Percentiles rank a stretch among this genome's conserved stretches.
These are phyloP conservation scores for Candida easanensis DNA, from an alignment of 805 yeast species.

Conservation along the genomic window DNA sequence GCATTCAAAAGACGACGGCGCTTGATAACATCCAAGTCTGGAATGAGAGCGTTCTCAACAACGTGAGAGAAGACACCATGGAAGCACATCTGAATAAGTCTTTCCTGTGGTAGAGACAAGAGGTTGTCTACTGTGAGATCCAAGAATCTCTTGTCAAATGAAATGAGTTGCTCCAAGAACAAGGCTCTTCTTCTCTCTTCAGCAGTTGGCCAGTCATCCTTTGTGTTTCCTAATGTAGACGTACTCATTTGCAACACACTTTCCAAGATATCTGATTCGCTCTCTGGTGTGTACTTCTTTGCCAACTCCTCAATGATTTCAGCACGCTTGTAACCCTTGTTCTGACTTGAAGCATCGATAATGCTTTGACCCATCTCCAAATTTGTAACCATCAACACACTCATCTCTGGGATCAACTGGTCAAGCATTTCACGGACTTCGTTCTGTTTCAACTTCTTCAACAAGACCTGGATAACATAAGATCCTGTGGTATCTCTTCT, in stretches of 20 bases:
- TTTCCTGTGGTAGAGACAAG: slow-evolving; percentile 56
- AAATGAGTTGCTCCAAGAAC: slow-evolving; percentile 69
- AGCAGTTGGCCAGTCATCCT: slow-evolving; percentile 89
- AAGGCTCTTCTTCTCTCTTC: slow-evolving; percentile 81
- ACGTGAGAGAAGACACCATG: slow-evolving; percentile 93
- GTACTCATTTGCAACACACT: slow-evolving; percentile 60
- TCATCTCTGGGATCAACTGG: slow-evolving; percentile 62
- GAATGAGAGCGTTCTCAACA: slow-evolving; percentile 62
- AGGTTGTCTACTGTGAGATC: slow-evolving; percentile 57
- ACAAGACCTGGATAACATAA: slow-evolving; percentile 69
- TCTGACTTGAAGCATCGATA: slow-evolving; percentile 60
- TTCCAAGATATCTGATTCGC: slow-evolving; percentile 50
- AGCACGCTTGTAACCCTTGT: slow-evolving; percentile 56
- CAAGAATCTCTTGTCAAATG: slow-evolving; percentile 61
- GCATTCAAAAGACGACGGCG: slow-evolving; percentile 70
- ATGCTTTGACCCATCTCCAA: slow-evolving; percentile 66
- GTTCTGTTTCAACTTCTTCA: slow-evolving; percentile 59
- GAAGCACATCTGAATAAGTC: slow-evolving; percentile 68
- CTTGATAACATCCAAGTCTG: slow-evolving; percentile 46
- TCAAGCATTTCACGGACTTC: slow-evolving; percentile 65
- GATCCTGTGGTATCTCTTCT: slow-evolving; percentile 83
- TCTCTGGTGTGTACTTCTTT: slow-evolving; percentile 41
- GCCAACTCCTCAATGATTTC: slow-evolving; percentile 52
- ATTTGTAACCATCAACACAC: slow-evolving; percentile 59
- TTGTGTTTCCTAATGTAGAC: slow-evolving; percentile 78